Evolutionary conservation across 2,329 filamentous ascomycete genomes (phyloP), one percentile per base, ranked within the genome.

Genomic region (Aureobasidium sp.): DNA sequence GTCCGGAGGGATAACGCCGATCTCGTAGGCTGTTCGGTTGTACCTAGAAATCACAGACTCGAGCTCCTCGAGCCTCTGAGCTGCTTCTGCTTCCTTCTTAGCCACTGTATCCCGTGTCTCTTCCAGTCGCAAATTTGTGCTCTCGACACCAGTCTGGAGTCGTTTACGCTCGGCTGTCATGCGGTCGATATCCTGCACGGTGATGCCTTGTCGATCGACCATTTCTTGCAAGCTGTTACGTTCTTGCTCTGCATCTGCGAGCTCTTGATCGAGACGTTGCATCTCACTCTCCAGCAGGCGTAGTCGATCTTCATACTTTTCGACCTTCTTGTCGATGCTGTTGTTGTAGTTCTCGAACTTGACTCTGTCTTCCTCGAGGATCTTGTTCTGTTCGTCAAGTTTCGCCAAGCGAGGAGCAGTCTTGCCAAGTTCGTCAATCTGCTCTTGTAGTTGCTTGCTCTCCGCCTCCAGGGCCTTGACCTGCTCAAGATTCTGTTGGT

Each of bases 291-390:
- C 88, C n/a, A 97, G 77, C 27, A 95, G 85, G 50, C 88, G 84
- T 66, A 90, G 90, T 14, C 91, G 85, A 65, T 82, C 84, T 65
- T 92, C 87, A 75, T 96, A 94, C 74, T 96, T 97, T 66, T 96
- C 89, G 0, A 92, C 89, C 69, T 93, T 90, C 64, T 88, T 86
- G 69, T 90, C 82, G 66, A 96, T 91, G 36, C 88, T 84, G 44
- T 86, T 84, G 72, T 97, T 97, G 80, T 97, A 99, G 70, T 91
- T 88, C 70, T 97, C 92, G 68, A 97, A 99, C 71, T 99, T 97
- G 70, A 87, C 82, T 69, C 89, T 92, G 75, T 99, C 95, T 68
- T 95, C 91, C 72, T 96, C 91, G 76, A 99, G 85, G 61, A 97
- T 93, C 70, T 91, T 90, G 79, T 93, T 96, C 70, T 93, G 85